Conservation (phyloP, 83 land plant species). For the Thuja plicata region DNA sequence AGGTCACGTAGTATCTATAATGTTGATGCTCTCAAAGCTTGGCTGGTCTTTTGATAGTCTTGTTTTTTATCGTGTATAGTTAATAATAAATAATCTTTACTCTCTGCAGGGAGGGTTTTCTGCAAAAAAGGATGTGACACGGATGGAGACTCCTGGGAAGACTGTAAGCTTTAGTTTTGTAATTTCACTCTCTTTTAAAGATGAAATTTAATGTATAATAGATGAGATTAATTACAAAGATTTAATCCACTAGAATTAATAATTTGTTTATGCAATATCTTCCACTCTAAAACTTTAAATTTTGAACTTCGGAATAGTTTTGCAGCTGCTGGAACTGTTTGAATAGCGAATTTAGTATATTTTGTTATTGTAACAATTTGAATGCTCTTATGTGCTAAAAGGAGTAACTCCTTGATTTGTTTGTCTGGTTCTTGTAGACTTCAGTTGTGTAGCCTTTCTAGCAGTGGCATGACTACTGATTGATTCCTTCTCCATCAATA, state of each 20-base stretch:
- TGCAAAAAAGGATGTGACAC: conserved; percentile 79
- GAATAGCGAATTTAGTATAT: neutral
- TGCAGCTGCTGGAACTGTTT: neutral
- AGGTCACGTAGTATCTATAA: neutral
- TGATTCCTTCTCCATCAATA: neutral
- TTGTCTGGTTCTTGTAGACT: neutral
- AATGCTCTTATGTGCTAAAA: neutral
- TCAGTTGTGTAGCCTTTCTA: neutral
- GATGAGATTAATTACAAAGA: neutral
- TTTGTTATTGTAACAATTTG: neutral
- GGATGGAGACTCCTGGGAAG: conserved; percentile 75
- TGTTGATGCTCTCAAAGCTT: neutral
- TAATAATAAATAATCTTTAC: neutral
- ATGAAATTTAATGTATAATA: neutral
- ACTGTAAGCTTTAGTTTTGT: conserved; percentile 43
- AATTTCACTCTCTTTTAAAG: neutral
- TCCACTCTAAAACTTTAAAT: neutral
- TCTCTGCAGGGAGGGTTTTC: conserved; percentile 70
- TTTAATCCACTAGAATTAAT: neutral
- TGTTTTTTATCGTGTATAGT: neutral
- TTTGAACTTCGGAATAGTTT: neutral
- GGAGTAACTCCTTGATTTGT: neutral
- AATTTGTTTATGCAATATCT: neutral
- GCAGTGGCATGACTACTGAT: neutral
- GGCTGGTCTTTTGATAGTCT: neutral